phyloP scores from a whole-genome alignment of 2,329 filamentous ascomycete species.

The Fusarium lyarnte region DNA sequence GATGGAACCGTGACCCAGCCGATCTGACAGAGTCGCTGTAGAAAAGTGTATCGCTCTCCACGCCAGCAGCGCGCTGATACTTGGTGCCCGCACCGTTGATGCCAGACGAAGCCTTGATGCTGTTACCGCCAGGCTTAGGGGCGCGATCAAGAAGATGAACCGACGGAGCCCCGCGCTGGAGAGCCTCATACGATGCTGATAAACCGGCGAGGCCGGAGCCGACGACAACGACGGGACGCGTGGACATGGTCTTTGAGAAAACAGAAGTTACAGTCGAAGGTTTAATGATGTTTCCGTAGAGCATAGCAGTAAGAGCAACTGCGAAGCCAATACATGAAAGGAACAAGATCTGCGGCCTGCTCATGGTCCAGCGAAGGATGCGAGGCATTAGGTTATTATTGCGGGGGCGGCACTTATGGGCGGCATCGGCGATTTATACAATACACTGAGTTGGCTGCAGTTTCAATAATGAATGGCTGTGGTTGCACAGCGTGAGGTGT shows the following conservation, averaged over 20 bases:
- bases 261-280: slow-evolving; percentile 32
- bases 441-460: background rate
- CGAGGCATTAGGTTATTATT: slow-evolving; percentile 38
- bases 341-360: slow-evolving; percentile 41
- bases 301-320: slow-evolving; percentile 44
- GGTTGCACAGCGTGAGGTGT: background rate
- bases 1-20: slow-evolving; percentile 57
- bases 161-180: slow-evolving; percentile 57
- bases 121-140: slow-evolving; percentile 69
- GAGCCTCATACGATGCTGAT: slow-evolving; percentile 65
- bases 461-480: background rate
- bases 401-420: slow-evolving; percentile 13
- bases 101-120: slow-evolving; percentile 73
- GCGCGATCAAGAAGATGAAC: slow-evolving; percentile 69
- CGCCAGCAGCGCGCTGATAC: slow-evolving; percentile 58
- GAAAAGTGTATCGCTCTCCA: slow-evolving; percentile 55
- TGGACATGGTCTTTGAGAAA: slow-evolving; percentile 42
- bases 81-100: slow-evolving; percentile 71
- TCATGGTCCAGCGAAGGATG: slow-evolving; percentile 44
- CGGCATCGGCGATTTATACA: slow-evolving; percentile 41
- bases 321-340: slow-evolving; percentile 43
- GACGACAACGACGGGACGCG: slow-evolving; percentile 64
- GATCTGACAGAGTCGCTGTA: slow-evolving; percentile 66
- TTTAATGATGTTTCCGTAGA: slow-evolving; percentile 40
- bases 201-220: slow-evolving; percentile 73